These are phyloP conservation scores for Clitopilus hobsonii DNA, from an alignment of 768 basidiomycete species.

Conservation along the genomic window DNA sequence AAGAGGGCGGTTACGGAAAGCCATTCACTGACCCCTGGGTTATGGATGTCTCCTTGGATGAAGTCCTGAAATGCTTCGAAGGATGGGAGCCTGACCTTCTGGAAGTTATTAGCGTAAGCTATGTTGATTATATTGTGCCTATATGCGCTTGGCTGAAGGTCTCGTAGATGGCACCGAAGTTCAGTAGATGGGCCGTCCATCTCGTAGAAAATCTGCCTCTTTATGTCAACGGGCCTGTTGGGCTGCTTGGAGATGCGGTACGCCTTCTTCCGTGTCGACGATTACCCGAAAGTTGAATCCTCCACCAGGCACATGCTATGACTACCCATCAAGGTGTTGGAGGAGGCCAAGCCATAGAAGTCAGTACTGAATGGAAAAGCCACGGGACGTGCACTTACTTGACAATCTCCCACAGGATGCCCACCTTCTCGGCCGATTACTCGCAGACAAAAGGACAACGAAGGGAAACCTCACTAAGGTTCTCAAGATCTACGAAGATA, in stretches of 20 bases:
- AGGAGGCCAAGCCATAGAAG: constrained; percentile 21
- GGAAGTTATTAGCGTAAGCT: constrained; percentile 9
- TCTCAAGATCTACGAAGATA: constrained; percentile 15
- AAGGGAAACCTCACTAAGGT: constrained; percentile 7
- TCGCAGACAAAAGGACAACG: constrained; percentile 11
- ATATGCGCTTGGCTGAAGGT: background rate
- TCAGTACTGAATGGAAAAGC: too few species aligned
- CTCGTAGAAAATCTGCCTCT: constrained; percentile 28
- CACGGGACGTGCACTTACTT: too few species aligned
- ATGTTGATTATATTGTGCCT: background rate
- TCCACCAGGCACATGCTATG: constrained; percentile 20
- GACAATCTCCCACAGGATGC: constrained; percentile 14
- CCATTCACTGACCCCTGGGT: constrained; percentile 15
- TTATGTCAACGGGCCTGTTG: constrained; percentile 8
- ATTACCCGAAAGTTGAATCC: background rate
- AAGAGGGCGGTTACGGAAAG: constrained; percentile 14
- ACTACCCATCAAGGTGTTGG: constrained; percentile 20
- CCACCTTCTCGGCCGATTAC: constrained; percentile 16
- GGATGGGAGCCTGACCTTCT: constrained; percentile 20
- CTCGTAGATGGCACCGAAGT: constrained; percentile 18
- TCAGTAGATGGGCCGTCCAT: constrained; percentile 35
- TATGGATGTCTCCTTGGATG: constrained; percentile 9
- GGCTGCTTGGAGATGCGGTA: background rate
- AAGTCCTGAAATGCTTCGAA: constrained; percentile 10
- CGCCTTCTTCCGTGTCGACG: background rate